These are phyloP conservation scores for Trichophyton benhamiae DNA, from an alignment of 2,329 filamentous ascomycete species.

Conservation along the genomic window DNA sequence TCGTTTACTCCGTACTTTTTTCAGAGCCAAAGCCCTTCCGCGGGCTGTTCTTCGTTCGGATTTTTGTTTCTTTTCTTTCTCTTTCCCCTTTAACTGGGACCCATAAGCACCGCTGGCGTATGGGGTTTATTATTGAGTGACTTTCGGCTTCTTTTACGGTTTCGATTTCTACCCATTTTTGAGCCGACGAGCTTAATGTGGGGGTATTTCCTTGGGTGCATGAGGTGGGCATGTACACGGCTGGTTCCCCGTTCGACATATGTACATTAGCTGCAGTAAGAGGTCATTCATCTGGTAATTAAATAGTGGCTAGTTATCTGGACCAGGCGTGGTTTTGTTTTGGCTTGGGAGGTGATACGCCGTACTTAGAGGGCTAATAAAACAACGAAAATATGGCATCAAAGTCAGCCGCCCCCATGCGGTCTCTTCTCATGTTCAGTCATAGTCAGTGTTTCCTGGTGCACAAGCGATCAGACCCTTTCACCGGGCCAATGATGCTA, in stretches of 20 bases:
- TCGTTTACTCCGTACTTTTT: no score
- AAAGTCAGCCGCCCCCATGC: background rate
- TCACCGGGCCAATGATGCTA: background rate
- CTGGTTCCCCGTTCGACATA: conserved; percentile 1
- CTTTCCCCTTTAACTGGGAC: background rate
- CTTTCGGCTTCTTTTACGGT: background rate
- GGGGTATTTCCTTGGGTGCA: conserved; percentile 3
- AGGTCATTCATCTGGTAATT: background rate
- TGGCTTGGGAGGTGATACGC: background rate
- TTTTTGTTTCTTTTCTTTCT: background rate
- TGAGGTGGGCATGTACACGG: conserved; percentile 4
- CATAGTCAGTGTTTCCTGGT: background rate
- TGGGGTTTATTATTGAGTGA: background rate
- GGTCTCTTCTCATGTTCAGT: background rate
- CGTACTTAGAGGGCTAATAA: background rate
- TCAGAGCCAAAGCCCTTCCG: background rate
- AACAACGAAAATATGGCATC: background rate
- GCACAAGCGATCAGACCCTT: background rate
- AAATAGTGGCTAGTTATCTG: background rate
- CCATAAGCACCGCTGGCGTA: background rate
- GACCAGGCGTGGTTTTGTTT: background rate
- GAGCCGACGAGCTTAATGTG: conserved; percentile 1
- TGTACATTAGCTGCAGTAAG: conserved; percentile 3
- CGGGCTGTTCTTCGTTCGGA: no score
- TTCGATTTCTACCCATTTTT: background rate